phyloP scores from a whole-genome alignment of 2,329 filamentous ascomycete species.

The Rugonectria rugulosa region DNA sequence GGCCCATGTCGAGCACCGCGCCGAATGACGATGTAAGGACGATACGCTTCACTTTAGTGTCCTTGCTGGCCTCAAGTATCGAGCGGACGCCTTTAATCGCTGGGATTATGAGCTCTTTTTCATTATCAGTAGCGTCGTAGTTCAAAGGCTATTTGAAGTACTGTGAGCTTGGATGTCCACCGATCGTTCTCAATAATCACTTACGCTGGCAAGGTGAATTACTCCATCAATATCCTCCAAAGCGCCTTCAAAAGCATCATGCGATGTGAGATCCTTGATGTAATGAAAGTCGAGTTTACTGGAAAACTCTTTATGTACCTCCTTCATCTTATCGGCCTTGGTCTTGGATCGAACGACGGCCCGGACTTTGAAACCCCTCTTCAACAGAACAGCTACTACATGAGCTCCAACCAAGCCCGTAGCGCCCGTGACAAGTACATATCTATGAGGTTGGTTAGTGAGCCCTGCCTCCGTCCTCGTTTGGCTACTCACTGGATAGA shows the following conservation, averaged over 20 bases:
- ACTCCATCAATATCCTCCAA: constrained; percentile 9
- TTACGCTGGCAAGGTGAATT: constrained; percentile 19
- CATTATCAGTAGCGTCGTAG: constrained; percentile 19
- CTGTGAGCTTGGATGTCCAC: too few species aligned
- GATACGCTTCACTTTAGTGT: constrained; percentile 1
- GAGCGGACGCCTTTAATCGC: constrained; percentile 17
- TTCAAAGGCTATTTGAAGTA: constrained; percentile 6
- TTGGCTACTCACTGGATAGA: constrained; percentile 5
- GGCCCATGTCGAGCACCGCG: constrained; percentile 15
- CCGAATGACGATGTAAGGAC: constrained; percentile 20
- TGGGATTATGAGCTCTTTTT: constrained; percentile 17
- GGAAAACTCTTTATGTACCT: background rate
- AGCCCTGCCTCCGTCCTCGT: background rate
- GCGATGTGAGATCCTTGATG: constrained; percentile 14
- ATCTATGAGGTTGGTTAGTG: background rate
- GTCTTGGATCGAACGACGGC: constrained; percentile 17
- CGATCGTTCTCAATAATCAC: background rate
- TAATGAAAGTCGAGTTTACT: constrained; percentile 10
- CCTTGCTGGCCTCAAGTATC: constrained; percentile 12
- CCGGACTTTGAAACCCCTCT: constrained; percentile 11
- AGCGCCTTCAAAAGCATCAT: background rate
- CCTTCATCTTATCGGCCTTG: constrained; percentile 8
- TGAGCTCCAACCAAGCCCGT: constrained; percentile 19
- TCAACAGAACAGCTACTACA: constrained; percentile 6
- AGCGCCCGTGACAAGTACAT: constrained; percentile 17